Evolutionary conservation across 768 basidiomycete genomes (phyloP), one percentile per base, ranked within the genome.

Genomic region (Boletus rex-veris): DNA sequence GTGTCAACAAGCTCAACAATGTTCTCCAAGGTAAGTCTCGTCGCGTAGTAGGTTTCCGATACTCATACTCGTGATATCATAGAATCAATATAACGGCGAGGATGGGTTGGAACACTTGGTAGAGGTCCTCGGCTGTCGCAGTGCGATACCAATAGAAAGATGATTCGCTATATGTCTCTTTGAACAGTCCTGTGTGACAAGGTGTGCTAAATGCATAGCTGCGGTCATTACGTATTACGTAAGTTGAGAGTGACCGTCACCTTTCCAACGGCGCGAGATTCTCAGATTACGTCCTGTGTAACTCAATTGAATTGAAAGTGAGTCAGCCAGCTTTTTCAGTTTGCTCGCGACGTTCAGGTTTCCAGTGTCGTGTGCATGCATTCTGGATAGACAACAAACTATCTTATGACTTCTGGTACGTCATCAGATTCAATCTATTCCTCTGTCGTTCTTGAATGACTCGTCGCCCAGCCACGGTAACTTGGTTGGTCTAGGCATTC

Each of bases 1-100:
- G 92, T 50, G 92, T 98, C 65, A 96, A 86, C 71, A 96, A 94
- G 74, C 83, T 98, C 68, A 98, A 98, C 81, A 83, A 82, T 60
- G 80, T 88, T 65, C 77, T 98, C 47, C 82, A 88, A 69, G 84
- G 93, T 92, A 72, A 59, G 90, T 77, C 30, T 48, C 8, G 28
- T 37, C 30, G 6, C 45, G 43, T 15, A 16, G 7, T 12, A 38
- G 8, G 10, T 12, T 51, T 48, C 28, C n/a, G 26, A n/a, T 52
- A 6, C 64, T 69, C 43, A 70, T 31, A 3, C 11, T 41, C 24
- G 19, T 48, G 45, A 10, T 35, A 6, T 35, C 10, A 35, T 21
- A 69, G 68, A 61, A 54, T 62, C 68, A 24, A 66, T 69, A 66
- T 69, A 56, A 45, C 14, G 16, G 28, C 21, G 18, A 8, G 46